Conservation (phyloP, 768 basidiomycete genomes). For the Russula abietina region DNA sequence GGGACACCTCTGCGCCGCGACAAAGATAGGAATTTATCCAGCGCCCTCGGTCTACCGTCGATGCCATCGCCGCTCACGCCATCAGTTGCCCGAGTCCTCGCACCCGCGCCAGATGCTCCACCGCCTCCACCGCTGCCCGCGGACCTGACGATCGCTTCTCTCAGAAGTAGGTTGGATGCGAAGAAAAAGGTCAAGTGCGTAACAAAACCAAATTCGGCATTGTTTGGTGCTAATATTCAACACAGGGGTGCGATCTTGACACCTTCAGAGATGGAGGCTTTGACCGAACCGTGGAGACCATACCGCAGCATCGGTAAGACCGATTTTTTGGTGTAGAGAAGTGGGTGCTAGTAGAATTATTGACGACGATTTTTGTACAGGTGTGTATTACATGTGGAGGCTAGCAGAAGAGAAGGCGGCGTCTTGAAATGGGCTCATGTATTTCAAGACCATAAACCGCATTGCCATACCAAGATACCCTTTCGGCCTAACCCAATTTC, state of each 20-base stretch:
- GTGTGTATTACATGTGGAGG: slow-evolving; percentile 87
- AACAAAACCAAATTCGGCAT: not conserved
- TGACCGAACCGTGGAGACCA: slow-evolving; percentile 74
- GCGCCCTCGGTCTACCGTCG: slow-evolving; percentile 31
- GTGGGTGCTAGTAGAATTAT: not conserved
- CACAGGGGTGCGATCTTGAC: slow-evolving; percentile 65
- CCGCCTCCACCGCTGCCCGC: slow-evolving; percentile 44
- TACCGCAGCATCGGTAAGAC: slow-evolving; percentile 71
- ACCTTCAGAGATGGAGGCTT: slow-evolving; percentile 72
- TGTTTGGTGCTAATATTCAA: slow-evolving; percentile 3
- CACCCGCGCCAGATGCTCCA: slow-evolving; percentile 26
- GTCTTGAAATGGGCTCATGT: not conserved
- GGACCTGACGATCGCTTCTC: slow-evolving; percentile 48
- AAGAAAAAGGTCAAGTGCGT: slow-evolving; percentile 71
- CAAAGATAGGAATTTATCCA: not conserved
- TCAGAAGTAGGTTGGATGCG: slow-evolving; percentile 56
- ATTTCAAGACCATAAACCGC: not conserved
- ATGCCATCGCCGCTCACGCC: slow-evolving; percentile 62
- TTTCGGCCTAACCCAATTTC: not conserved
- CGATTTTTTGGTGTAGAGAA: not conserved
- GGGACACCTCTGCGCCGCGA: slow-evolving; percentile 9
- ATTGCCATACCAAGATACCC: not conserved
- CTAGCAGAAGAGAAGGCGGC: slow-evolving; percentile 42
- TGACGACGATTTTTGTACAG: slow-evolving; percentile 32
- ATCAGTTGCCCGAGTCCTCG: slow-evolving; percentile 53